Evolutionary conservation across 768 basidiomycete species (phyloP).

Genomic region (Mycena sanguinolenta): DNA sequence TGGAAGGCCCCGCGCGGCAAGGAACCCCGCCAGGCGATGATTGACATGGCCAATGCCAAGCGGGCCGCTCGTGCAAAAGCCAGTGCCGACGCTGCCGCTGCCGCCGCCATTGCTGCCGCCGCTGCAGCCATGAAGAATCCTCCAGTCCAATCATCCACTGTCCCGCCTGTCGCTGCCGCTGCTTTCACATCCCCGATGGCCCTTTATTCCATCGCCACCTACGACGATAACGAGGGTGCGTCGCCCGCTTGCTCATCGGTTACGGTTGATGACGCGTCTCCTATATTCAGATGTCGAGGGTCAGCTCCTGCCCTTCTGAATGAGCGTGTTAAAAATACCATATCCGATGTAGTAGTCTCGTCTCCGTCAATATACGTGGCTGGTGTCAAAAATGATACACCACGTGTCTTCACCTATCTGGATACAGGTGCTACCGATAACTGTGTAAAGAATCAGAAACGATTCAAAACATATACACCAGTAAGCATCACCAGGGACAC

Average conservation of each 20-base stretch:
- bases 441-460: too few relatives aligned
- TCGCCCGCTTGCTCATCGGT: neutral
- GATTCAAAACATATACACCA: too few relatives aligned
- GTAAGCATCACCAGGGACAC: too few relatives aligned
- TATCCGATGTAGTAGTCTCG: too few relatives aligned
- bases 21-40: too few relatives aligned
- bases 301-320: slow-evolving; percentile 25
- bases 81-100: neutral
- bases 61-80: too few relatives aligned
- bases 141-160: too few relatives aligned
- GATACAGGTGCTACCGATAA: slow-evolving; percentile 4
- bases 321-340: slow-evolving; percentile 6
- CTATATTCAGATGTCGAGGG: slow-evolving; percentile 20
- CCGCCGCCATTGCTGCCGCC: too few relatives aligned
- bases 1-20: too few relatives aligned
- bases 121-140: neutral
- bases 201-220: too few relatives aligned
- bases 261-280: slow-evolving; percentile 9
- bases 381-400: neutral
- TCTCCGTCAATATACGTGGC: neutral
- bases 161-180: neutral
- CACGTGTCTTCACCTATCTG: neutral
- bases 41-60: neutral
- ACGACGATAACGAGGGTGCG: slow-evolving; percentile 12
- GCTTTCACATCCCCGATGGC: slow-evolving; percentile 15